A percentile compares a stretch with the other conserved stretches of the same genome.
phyloP scores from a whole-genome alignment of 768 basidiomycete genomes.

The Strobilomyces confusus region DNA sequence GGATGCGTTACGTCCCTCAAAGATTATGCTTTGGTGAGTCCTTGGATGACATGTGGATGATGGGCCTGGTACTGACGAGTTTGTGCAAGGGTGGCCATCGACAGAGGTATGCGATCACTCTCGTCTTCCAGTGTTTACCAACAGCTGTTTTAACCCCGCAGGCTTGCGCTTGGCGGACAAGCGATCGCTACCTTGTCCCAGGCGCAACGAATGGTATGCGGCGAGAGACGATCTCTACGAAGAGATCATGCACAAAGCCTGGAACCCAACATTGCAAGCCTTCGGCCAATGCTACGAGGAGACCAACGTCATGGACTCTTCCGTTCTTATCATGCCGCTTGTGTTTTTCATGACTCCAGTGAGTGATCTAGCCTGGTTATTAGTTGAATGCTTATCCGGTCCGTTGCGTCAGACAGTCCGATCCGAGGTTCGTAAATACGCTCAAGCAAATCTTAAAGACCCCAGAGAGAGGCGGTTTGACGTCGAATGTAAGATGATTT shows the following conservation, averaged over 20 bases:
- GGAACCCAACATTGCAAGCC: slow-evolving; percentile 64
- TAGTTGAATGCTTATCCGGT: background rate
- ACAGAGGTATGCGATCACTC: slow-evolving; percentile 54
- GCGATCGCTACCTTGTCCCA: slow-evolving; percentile 84
- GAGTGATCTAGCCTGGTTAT: slow-evolving; percentile 24
- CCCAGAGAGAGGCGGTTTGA: slow-evolving; percentile 87
- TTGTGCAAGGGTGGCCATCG: slow-evolving; percentile 82
- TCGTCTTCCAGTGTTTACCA: background rate
- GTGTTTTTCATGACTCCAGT: slow-evolving; percentile 88
- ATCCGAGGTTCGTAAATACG: slow-evolving; percentile 86
- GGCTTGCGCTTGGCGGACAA: slow-evolving; percentile 92
- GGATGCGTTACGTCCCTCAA: background rate
- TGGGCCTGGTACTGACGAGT: slow-evolving; percentile 1
- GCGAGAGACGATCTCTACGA: slow-evolving; percentile 87
- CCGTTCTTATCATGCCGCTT: slow-evolving; percentile 88
- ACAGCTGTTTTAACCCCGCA: slow-evolving; percentile 15
- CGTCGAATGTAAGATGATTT: slow-evolving; percentile 59
- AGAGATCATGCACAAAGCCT: slow-evolving; percentile 86
- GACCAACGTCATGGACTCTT: slow-evolving; percentile 74
- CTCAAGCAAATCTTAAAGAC: slow-evolving; percentile 79
- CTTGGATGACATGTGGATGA: background rate
- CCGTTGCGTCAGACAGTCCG: slow-evolving; percentile 48
- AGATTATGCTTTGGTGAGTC: slow-evolving; percentile 88
- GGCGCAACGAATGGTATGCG: slow-evolving; percentile 63
- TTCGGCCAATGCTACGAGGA: slow-evolving; percentile 94